Percentiles rank a stretch among this genome's conserved stretches.
phyloP scores from a whole-genome alignment of 805 yeast genomes.

The Metschnikowia koreensis region DNA sequence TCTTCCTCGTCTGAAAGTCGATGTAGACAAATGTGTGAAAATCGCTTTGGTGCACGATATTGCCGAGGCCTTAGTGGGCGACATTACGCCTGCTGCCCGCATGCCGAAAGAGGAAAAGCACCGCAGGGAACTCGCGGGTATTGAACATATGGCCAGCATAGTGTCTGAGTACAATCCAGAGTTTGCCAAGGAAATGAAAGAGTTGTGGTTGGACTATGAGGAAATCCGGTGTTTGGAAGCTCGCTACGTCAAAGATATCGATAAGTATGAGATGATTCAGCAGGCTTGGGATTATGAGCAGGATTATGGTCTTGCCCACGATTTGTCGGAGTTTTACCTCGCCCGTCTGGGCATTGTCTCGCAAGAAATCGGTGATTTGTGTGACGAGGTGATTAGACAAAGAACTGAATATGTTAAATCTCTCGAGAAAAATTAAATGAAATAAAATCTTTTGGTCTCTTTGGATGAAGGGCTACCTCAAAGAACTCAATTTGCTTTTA shows the following conservation, averaged over 20 bases:
- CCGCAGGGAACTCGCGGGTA: conserved; percentile 72
- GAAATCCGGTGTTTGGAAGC: conserved; percentile 80
- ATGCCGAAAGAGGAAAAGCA: conserved; percentile 80
- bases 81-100: conserved; percentile 74
- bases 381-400: conserved; percentile 43
- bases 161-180: conserved; percentile 60
- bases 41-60: conserved; percentile 91
- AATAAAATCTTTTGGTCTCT: not conserved
- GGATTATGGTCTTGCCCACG: conserved; percentile 51
- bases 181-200: conserved; percentile 63
- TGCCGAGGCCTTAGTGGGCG: conserved; percentile 93
- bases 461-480: too few relatives aligned
- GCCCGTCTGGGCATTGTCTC: conserved; percentile 66
- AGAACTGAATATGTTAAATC: conserved; percentile 15
- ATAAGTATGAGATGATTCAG: conserved; percentile 81
- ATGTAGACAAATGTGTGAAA: conserved; percentile 69
- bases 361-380: conserved; percentile 65
- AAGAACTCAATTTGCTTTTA: not conserved
- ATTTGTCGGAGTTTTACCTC: conserved; percentile 66
- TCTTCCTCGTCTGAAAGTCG: conserved; percentile 51
- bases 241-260: conserved; percentile 87
- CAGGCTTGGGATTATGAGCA: conserved; percentile 86
- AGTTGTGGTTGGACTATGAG: conserved; percentile 88
- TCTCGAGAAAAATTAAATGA: not conserved
- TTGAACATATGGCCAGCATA: conserved; percentile 59